Percentiles rank a stretch among this genome's conserved stretches.
phyloP scores from a whole-genome alignment of 2,329 filamentous ascomycete genomes.

The Leptographium radiaticola region DNA sequence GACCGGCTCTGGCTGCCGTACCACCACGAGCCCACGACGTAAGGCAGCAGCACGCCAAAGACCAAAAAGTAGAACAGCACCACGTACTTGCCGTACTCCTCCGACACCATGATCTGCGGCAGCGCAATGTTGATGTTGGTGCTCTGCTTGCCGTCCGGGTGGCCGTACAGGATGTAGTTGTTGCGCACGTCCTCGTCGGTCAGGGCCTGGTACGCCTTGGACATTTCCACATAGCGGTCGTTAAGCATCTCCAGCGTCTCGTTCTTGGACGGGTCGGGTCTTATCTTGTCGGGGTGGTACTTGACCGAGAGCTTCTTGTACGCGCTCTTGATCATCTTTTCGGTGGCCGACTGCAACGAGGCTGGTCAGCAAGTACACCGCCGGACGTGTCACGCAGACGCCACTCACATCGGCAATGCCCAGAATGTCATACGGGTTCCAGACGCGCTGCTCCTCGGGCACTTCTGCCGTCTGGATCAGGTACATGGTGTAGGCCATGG shows the following conservation, averaged over 20 bases:
- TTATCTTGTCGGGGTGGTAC: conserved; percentile 86
- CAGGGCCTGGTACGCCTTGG: conserved; percentile 94
- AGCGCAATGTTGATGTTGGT: conserved; percentile 96
- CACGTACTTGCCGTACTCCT: conserved; percentile 92
- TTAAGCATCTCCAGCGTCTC: conserved; percentile 77
- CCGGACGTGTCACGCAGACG: neutral
- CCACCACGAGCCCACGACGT: conserved; percentile 95
- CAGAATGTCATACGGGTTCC: conserved; percentile 95
- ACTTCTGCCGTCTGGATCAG: conserved; percentile 70
- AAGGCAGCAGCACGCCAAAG: conserved; percentile 81
- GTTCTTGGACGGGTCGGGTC: conserved; percentile 74
- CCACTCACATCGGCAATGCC: conserved; percentile 61
- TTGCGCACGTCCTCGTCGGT: conserved; percentile 96
- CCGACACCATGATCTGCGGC: conserved; percentile 81
- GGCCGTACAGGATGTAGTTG: conserved; percentile 91
- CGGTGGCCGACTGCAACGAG: conserved; percentile 51
- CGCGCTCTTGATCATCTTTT: conserved; percentile 83
- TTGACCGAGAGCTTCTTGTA: conserved; percentile 80
- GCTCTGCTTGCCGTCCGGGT: conserved; percentile 96
- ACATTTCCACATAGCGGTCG: conserved; percentile 82
- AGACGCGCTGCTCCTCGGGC: conserved; percentile 56
- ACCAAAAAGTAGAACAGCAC: conserved; percentile 78
- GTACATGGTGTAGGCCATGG: conserved; percentile 87
- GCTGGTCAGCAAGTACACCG: neutral
- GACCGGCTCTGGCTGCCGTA: conserved; percentile 90